Conservation (phyloP, 140 eudicot genomes). For the Bidens hawaiensis region DNA sequence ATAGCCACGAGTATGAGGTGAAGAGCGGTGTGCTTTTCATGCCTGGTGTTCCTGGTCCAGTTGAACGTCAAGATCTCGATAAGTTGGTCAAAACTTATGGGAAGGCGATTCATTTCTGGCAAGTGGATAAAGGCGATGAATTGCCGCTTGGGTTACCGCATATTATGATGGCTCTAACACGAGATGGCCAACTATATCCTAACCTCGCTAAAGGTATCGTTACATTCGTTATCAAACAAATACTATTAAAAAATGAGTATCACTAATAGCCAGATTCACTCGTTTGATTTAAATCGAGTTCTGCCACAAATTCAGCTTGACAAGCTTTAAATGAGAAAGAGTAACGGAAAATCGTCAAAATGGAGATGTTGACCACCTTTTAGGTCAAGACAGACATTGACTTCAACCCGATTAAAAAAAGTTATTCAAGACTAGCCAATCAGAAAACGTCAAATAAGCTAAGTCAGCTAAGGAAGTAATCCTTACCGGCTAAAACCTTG, state of each 20-base stretch:
- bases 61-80: slow-evolving; percentile 69
- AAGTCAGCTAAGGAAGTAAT: too few species aligned
- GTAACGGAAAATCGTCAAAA: too few species aligned
- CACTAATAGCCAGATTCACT: too few species aligned
- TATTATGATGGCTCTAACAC: slow-evolving; percentile 86
- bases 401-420: too few species aligned
- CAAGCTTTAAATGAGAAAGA: too few species aligned
- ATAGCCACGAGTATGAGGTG: slow-evolving; percentile 87
- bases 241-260: too few species aligned
- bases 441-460: too few species aligned
- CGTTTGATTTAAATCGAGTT: background rate
- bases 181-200: slow-evolving; percentile 69
- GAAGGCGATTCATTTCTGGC: slow-evolving; percentile 86
- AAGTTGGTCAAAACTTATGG: slow-evolving; percentile 75
- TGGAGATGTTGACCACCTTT: too few species aligned
- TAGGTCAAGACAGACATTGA: too few species aligned
- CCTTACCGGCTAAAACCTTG: too few species aligned
- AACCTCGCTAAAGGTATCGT: slow-evolving; percentile 52
- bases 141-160: slow-evolving; percentile 81
- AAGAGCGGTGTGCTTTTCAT: slow-evolving; percentile 82
- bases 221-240: background rate
- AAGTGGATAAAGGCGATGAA: slow-evolving; percentile 69
- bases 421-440: too few species aligned
- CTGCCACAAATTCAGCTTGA: background rate
- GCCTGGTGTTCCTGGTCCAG: slow-evolving; percentile 76